Base-by-base conservation (phyloP, 1,139 yeast genomes). In the Kurtzmaniella quercitrusa region DNA sequence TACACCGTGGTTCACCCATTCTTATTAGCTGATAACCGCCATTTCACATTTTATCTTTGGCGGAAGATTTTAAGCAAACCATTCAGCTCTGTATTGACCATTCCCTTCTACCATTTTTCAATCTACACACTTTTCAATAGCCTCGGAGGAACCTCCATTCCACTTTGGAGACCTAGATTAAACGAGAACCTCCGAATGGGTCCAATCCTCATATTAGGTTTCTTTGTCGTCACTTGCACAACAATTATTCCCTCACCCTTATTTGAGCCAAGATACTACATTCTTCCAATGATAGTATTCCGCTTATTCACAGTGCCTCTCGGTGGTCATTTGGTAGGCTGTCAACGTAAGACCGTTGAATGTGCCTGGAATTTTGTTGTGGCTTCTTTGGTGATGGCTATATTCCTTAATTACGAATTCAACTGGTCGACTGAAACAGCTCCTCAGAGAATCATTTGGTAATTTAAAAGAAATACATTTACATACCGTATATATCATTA, bases 251-350 rank as follows among this genome's bases (percentile, higher is more conserved):
- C 98, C 12, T 83, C 96, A 0, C 98, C 98, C 9, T 69, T 93
- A 49, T 81, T 94, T 55, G 99, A 93, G 60, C 96, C 97, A 40
- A 77, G 98, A 44, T 93, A 94, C 62, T 93, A 85, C 60, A 85
- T 93, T 42, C 57, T 88, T 2, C 98, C 98, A 2, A 81, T 80
- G 56, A 59, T 86, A 12, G 59, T 90, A 33, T 90, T 91, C 80
- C 75, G 97, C 54, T 46, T 86, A 6, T 73, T 81, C 47, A 64
- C 73, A 7, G 60, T 64, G 9, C 79, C 85, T 21, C 60, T 61
- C 17, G 31, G 14, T 11, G 31, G 14, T 27, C 4, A n/a, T n/a
- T 3, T 27, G 12, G 4, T 27, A 11, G 31, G 31, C 4, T 27
- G 12, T 10, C 12, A 10, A 27, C 31, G 31, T 47, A 66, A 79